These are phyloP conservation scores for Trichopus zeylanicus DNA, from an alignment of 116 monocot genomes.

Conservation along the genomic window DNA sequence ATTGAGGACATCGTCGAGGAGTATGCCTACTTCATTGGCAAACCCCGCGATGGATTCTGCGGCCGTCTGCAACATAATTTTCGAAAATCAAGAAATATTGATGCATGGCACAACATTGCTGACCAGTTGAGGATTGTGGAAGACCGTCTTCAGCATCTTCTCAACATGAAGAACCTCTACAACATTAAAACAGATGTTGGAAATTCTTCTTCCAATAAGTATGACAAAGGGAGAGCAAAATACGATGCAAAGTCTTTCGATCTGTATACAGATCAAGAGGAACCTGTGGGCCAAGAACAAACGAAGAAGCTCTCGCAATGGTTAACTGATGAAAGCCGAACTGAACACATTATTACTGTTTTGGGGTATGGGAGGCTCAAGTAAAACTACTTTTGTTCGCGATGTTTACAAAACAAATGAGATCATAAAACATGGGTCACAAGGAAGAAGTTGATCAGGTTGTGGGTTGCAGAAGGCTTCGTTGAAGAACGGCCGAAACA, in stretches of 20 bases:
- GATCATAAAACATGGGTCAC: background rate
- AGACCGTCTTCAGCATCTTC: background rate
- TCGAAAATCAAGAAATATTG: background rate
- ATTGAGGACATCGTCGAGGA: background rate
- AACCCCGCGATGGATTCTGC: background rate
- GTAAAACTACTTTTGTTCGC: background rate
- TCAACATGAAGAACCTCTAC: background rate
- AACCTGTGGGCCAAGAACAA: background rate
- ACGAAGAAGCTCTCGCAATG: background rate
- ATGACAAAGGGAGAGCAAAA: no score
- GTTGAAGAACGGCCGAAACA: background rate
- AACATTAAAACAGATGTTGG: background rate
- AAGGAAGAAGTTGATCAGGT: slow-evolving; percentile 7
- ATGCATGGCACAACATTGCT: background rate
- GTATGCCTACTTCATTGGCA: background rate
- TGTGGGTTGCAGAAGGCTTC: slow-evolving; percentile 29
- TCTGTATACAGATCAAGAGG: no score
- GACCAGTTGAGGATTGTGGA: background rate
- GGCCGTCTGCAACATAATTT: no score
- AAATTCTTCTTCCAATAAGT: background rate
- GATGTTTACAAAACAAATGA: background rate
- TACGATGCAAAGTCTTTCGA: no score
- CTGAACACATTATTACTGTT: background rate
- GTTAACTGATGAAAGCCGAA: background rate
- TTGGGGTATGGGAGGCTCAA: background rate